phyloP scores from a whole-genome alignment of 805 yeast species.

The Pichia exigua region DNA sequence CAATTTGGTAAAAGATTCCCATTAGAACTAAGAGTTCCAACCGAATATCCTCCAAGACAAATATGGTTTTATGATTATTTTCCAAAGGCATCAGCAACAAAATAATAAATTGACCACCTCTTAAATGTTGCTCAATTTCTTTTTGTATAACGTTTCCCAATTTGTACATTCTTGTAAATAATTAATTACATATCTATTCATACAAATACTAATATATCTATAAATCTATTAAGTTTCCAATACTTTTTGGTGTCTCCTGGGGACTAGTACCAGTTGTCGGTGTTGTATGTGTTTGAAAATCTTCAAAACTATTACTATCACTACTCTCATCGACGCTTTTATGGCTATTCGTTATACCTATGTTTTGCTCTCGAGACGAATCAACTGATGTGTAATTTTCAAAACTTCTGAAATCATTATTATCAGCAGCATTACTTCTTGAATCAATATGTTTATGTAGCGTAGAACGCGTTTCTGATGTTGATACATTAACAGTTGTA shows the following conservation, averaged over 20 bases:
- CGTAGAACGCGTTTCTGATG: not conserved
- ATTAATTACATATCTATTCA: not conserved
- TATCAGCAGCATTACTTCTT: not conserved
- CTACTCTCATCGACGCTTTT: not conserved
- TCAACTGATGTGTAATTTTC: not conserved
- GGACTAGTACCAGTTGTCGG: not conserved
- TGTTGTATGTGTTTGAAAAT: not conserved
- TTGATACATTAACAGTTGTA: not conserved
- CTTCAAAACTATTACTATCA: not conserved
- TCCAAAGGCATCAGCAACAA: slow-evolving; percentile 15
- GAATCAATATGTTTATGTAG: not conserved
- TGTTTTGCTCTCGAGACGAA: not conserved
- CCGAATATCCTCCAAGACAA: slow-evolving; percentile 77
- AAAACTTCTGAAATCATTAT: not conserved
- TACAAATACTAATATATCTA: not conserved
- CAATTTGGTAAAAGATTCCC: slow-evolving; percentile 64
- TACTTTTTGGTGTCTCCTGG: too few relatives aligned
- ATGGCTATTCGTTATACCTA: not conserved
- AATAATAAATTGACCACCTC: not conserved
- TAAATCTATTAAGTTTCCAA: slow-evolving; percentile 6
- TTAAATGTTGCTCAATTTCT: not conserved
- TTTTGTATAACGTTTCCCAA: not conserved
- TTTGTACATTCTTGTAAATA: not conserved
- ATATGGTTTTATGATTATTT: slow-evolving; percentile 64
- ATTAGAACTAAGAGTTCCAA: slow-evolving; percentile 78